Evolutionary conservation across 1,139 yeast species (phyloP).

Genomic region (Pichia cactophila): DNA sequence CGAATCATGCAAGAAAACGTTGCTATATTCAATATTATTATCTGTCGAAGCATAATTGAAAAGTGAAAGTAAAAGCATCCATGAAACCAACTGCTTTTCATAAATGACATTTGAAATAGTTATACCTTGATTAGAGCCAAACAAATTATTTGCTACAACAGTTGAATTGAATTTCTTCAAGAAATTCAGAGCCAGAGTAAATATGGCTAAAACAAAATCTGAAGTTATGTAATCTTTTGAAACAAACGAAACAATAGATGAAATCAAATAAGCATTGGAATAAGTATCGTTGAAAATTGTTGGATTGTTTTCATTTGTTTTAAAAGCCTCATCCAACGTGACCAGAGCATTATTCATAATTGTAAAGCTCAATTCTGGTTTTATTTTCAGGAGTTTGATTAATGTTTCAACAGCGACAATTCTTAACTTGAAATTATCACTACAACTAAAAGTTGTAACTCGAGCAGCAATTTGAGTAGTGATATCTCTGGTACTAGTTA

Average conservation of each 20-base stretch:
- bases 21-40: conserved; percentile 47
- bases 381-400: conserved; percentile 21
- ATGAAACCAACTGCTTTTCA: conserved; percentile 42
- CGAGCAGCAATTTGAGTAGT: conserved; percentile 21
- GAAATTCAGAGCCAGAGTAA: conserved; percentile 27
- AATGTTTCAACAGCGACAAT: conserved; percentile 30
- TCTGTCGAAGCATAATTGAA: conserved; percentile 44
- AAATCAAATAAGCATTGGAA: conserved; percentile 25
- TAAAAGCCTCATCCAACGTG: conserved; percentile 26
- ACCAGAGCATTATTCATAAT: conserved; percentile 30
- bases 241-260: conserved; percentile 25
- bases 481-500: conserved; percentile 20
- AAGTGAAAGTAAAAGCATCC: conserved; percentile 73
- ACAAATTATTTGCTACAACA: conserved; percentile 26
- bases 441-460: conserved; percentile 29
- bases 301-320: conserved; percentile 22
- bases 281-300: conserved; percentile 24
- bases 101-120: conserved; percentile 35
- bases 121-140: conserved; percentile 32
- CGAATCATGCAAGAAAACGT: conserved; percentile 47
- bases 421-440: conserved; percentile 32
- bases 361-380: conserved; percentile 25
- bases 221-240: conserved; percentile 26
- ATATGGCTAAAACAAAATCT: conserved; percentile 31
- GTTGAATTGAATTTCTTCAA: conserved; percentile 32